A percentile compares a stretch with the other conserved stretches of the same genome.
Evolutionary conservation across 1,139 yeast genomes (phyloP).

Genomic region (Protomyces gravidus): DNA sequence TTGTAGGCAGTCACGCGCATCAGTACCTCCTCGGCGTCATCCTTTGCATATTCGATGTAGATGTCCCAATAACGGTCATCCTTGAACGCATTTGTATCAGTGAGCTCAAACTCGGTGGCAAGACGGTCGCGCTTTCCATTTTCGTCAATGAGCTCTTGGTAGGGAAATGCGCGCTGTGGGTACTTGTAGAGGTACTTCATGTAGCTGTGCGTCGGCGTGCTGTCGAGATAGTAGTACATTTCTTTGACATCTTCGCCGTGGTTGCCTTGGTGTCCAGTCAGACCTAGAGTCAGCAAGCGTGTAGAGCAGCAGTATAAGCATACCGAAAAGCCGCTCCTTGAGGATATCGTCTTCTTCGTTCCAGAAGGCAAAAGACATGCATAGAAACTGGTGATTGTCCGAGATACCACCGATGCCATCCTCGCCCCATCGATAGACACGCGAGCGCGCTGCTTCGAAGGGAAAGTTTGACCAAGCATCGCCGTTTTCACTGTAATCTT

Average conservation of each 20-base stretch:
- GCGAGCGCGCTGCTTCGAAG: constrained; percentile 75
- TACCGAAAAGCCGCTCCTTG: constrained; percentile 81
- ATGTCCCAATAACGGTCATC: constrained; percentile 85
- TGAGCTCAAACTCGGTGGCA: constrained; percentile 67
- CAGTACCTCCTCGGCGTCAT: constrained; percentile 70
- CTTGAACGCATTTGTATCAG: constrained; percentile 71
- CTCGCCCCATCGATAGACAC: constrained; percentile 94
- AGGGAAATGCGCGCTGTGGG: constrained; percentile 81
- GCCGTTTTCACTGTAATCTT: constrained; percentile 78
- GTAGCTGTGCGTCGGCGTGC: constrained; percentile 89
- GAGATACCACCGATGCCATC: constrained; percentile 92
- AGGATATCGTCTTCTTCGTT: constrained; percentile 81
- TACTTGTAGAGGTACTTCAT: constrained; percentile 91
- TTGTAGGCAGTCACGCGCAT: constrained; percentile 89
- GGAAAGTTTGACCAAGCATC: constrained; percentile 93
- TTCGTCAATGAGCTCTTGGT: constrained; percentile 66
- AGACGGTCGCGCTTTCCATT: constrained; percentile 61
- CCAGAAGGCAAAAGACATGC: constrained; percentile 83
- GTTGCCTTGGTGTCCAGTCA: constrained; percentile 89
- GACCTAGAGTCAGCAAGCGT: constrained; percentile 33
- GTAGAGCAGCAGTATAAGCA: neutral
- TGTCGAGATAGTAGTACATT: constrained; percentile 78
- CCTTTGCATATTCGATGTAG: constrained; percentile 87
- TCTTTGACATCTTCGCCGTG: constrained; percentile 96
- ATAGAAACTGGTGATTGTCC: constrained; percentile 75